Conservation (phyloP, 2,329 filamentous ascomycete genomes). For the Aspergillus glaucus region DNA sequence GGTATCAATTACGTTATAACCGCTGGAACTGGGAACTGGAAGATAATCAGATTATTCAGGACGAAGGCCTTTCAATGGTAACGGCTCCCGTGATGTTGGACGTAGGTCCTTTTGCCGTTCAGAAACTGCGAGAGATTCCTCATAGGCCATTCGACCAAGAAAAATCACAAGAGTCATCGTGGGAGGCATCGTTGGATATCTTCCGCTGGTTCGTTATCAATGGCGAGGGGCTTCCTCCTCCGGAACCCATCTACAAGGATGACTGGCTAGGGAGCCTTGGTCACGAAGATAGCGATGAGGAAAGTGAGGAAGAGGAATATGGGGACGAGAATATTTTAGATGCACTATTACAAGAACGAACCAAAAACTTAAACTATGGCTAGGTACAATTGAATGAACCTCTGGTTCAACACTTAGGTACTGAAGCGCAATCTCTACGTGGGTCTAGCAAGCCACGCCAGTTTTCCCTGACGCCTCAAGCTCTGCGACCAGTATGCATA, state of each 20-base stretch:
- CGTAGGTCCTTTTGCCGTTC: not conserved
- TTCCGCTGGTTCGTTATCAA: conserved; percentile 14
- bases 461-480: no score
- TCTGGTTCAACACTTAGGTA: not conserved
- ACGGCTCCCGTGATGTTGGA: not conserved
- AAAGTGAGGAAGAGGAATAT: not conserved
- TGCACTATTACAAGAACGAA: not conserved
- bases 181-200: conserved; percentile 10
- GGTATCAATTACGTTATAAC: no score
- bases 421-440: no score
- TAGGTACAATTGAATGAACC: not conserved
- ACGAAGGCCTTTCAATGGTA: not conserved
- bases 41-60: no score
- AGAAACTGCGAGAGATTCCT: not conserved
- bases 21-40: no score
- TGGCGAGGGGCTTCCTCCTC: conserved; percentile 9
- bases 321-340: not conserved
- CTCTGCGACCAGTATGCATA: no score
- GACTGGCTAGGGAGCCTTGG: conserved; percentile 9
- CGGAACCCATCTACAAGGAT: conserved; percentile 12
- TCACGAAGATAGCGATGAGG: conserved; percentile 5
- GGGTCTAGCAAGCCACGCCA: no score
- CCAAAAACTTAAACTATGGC: not conserved
- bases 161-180: conserved; percentile 3
- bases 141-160: conserved; percentile 4